Percentiles rank a stretch among this genome's conserved stretches.
phyloP scores from a whole-genome alignment of 306 rosid genomes.

The Begonia peltatifolia region DNA sequence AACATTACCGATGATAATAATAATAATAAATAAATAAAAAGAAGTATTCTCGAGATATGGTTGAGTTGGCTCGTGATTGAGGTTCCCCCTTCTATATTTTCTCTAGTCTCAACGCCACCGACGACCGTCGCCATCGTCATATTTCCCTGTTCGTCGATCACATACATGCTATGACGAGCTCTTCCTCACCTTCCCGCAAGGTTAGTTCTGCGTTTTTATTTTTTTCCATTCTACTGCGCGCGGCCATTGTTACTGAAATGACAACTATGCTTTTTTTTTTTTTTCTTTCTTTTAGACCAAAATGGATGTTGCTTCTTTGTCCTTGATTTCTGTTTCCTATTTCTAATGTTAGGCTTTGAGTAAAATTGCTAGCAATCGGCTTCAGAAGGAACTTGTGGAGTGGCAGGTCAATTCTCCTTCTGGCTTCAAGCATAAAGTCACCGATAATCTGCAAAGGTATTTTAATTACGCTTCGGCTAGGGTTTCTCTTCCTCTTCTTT shows the following conservation, averaged over 20 bases:
- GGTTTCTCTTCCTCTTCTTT: background rate
- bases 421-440: slow-evolving; percentile 93
- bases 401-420: slow-evolving; percentile 97
- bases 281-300: background rate
- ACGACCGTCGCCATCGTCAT: slow-evolving; percentile 6
- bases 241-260: no score
- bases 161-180: slow-evolving; percentile 68
- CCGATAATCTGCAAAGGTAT: slow-evolving; percentile 93
- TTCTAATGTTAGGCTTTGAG: slow-evolving; percentile 47
- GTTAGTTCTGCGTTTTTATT: slow-evolving; percentile 25
- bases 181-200: slow-evolving; percentile 86
- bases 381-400: slow-evolving; percentile 93
- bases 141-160: slow-evolving; percentile 7
- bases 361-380: slow-evolving; percentile 98
- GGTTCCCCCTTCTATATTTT: no score
- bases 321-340: background rate
- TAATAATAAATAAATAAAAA: no score
- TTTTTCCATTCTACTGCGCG: background rate
- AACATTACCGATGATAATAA: no score
- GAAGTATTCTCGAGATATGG: no score
- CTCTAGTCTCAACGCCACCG: no score
- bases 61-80: no score
- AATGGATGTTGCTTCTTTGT: background rate
- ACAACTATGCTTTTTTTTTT: background rate
- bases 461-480: background rate